phyloP scores from a whole-genome alignment of 805 yeast genomes.

The Saccharomycopsis sp. region DNA sequence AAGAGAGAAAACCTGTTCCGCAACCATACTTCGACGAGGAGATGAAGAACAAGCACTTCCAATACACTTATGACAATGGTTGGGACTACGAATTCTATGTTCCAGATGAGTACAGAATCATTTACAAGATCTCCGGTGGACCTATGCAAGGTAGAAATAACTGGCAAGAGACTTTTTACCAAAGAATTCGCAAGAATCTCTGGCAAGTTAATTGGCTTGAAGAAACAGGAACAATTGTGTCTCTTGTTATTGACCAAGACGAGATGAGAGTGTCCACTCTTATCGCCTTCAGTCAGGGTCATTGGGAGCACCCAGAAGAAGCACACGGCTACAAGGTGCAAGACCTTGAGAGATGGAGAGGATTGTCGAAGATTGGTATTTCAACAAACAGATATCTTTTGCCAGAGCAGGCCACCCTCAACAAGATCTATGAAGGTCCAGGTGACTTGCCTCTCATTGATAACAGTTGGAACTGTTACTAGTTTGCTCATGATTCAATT shows the following conservation, averaged over 20 bases:
- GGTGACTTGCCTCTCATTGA: neutral
- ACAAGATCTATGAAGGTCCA: neutral
- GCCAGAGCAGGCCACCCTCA: neutral
- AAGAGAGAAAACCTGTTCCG: neutral
- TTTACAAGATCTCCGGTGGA: slow-evolving; percentile 1
- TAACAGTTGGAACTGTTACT: neutral
- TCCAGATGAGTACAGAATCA: neutral
- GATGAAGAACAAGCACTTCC: slow-evolving; percentile 3
- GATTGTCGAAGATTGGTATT: neutral
- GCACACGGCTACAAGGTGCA: neutral
- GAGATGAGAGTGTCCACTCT: neutral
- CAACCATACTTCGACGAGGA: slow-evolving; percentile 1
- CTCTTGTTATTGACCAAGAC: neutral
- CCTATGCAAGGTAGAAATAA: slow-evolving; percentile 22
- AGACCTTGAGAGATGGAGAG: neutral
- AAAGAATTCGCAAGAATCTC: neutral
- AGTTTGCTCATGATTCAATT: no score
- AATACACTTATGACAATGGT: slow-evolving; percentile 2
- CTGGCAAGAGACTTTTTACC: slow-evolving; percentile 3
- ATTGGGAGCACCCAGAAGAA: neutral
- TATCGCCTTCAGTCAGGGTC: neutral
- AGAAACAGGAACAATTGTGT: neutral
- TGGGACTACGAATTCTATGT: slow-evolving; percentile 1
- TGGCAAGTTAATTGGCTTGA: slow-evolving; percentile 2
- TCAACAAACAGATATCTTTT: neutral